A percentile compares a stretch with the other conserved stretches of the same genome.
These are phyloP conservation scores for Ramaria sp. DNA, from an alignment of 768 basidiomycete genomes.

Conservation along the genomic window DNA sequence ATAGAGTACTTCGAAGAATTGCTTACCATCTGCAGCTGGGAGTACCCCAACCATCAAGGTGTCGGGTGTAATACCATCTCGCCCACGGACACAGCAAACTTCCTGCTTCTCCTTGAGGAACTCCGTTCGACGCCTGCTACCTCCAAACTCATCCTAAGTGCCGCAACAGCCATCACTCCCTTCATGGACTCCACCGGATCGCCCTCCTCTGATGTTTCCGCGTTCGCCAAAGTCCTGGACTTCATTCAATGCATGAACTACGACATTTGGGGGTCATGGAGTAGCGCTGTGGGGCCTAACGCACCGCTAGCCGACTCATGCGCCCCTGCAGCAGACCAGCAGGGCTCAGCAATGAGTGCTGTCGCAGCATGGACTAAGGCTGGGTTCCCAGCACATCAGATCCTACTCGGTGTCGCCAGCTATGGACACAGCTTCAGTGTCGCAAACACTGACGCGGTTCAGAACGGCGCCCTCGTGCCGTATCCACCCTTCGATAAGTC, in stretches of 20 bases:
- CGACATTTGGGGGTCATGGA: constrained; percentile 42
- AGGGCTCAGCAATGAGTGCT: constrained; percentile 68
- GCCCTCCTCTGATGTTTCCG: constrained; percentile 52
- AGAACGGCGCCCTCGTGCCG: constrained; percentile 24
- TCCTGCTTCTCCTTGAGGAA: constrained; percentile 63
- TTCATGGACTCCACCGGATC: constrained; percentile 48
- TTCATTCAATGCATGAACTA: constrained; percentile 52
- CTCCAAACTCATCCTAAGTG: constrained; percentile 55
- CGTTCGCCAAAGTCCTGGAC: constrained; percentile 60
- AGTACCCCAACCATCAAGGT: constrained; percentile 65
- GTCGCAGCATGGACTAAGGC: constrained; percentile 66
- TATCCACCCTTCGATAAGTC: constrained; percentile 43
- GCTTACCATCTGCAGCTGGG: constrained; percentile 49
- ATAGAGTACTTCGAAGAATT: background rate
- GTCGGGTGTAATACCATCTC: constrained; percentile 60
- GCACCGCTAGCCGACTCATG: constrained; percentile 78
- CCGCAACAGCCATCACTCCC: constrained; percentile 56
- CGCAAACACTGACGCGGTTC: constrained; percentile 26
- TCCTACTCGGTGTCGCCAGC: constrained; percentile 76
- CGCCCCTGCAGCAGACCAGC: constrained; percentile 41
- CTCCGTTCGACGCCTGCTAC: constrained; percentile 47
- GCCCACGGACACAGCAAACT: constrained; percentile 63
- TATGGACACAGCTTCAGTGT: constrained; percentile 72
- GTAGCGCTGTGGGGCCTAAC: constrained; percentile 58
- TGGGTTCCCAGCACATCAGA: constrained; percentile 62